Evolutionary conservation across 106 monocot genomes (phyloP).

Genomic region (Cymbidium sinense): DNA sequence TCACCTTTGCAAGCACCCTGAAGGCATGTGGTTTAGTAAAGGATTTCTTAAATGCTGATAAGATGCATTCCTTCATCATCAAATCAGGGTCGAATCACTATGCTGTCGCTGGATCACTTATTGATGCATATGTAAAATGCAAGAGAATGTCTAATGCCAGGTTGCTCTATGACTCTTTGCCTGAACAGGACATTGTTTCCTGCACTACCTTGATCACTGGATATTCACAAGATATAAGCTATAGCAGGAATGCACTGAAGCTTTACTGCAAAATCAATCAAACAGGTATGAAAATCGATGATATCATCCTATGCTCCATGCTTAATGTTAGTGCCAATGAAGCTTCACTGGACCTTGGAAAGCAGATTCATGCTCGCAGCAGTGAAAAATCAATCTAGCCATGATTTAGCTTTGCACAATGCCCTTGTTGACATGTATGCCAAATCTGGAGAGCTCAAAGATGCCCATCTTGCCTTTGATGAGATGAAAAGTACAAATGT

Average conservation of each 20-base stretch:
- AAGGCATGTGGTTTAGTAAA: conserved; percentile 35
- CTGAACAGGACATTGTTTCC: conserved; percentile 48
- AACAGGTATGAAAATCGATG: conserved; percentile 42
- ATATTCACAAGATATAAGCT: conserved; percentile 34
- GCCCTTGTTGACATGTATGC: conserved; percentile 84
- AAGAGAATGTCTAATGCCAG: conserved; percentile 41
- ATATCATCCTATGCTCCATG: conserved; percentile 52
- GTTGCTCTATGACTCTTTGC: conserved; percentile 43
- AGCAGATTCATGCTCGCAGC: conserved; percentile 67
- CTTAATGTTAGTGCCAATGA: conserved; percentile 57
- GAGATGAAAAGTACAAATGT: conserved; percentile 58
- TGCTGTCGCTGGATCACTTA: conserved; percentile 51
- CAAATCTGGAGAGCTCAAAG: conserved; percentile 65
- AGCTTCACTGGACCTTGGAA: conserved; percentile 40
- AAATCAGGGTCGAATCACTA: conserved; percentile 37
- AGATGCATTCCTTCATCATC: conserved; percentile 46
- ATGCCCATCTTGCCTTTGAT: conserved; percentile 62
- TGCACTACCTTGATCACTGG: conserved; percentile 72
- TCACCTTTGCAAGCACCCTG: conserved; percentile 54
- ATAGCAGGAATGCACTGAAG: conserved; percentile 36
- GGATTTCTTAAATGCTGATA: conserved; percentile 21
- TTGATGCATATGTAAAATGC: conserved; percentile 88
- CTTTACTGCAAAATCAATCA: conserved; percentile 37
- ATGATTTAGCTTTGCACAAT: conserved; percentile 66
- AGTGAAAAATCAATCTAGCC: conserved; percentile 30